Percentiles rank a stretch among this genome's conserved stretches.
These are phyloP conservation scores for Rachicladosporium sp. DNA, from an alignment of 2,329 filamentous ascomycete species.

Conservation along the genomic window DNA sequence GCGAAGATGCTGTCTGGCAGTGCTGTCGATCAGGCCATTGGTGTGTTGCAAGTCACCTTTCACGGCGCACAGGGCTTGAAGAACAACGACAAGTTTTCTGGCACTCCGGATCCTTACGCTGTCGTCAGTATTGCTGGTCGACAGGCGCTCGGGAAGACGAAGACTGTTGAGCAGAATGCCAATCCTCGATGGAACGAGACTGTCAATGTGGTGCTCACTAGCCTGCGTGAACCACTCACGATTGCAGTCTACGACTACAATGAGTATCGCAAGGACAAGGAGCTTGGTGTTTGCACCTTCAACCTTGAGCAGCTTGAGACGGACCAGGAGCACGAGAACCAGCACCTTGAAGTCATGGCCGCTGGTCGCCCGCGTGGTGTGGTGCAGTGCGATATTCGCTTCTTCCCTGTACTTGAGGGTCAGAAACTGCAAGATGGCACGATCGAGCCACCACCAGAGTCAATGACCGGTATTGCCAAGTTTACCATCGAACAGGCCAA, in stretches of 20 bases:
- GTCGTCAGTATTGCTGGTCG: constrained; percentile 75
- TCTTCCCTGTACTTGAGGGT: constrained; percentile 82
- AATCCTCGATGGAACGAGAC: constrained; percentile 96
- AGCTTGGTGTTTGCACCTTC: constrained; percentile 79
- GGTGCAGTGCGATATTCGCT: constrained; percentile 71
- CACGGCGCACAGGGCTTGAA: constrained; percentile 87
- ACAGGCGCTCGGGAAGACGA: constrained; percentile 72
- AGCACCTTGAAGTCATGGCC: constrained; percentile 69
- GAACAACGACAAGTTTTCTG: constrained; percentile 87
- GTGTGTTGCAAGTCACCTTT: constrained; percentile 81
- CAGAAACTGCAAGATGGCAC: constrained; percentile 63
- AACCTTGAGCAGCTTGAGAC: constrained; percentile 70
- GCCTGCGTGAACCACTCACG: constrained; percentile 75
- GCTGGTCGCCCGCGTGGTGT: constrained; percentile 76
- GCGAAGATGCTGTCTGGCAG: constrained; percentile 95
- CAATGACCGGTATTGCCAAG: constrained; percentile 84
- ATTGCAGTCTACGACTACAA: constrained; percentile 86
- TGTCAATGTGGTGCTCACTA: constrained; percentile 86
- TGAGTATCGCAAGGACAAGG: constrained; percentile 91
- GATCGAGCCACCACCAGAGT: constrained; percentile 68
- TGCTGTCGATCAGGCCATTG: constrained; percentile 88
- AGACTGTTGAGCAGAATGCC: constrained; percentile 69
- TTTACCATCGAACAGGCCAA: constrained; percentile 95
- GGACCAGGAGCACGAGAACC: constrained; percentile 65
- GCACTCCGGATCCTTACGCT: constrained; percentile 82